Evolutionary conservation across 768 basidiomycete species (phyloP), one percentile per base, ranked within the genome.

Genomic region (Kwoniella europaea): DNA sequence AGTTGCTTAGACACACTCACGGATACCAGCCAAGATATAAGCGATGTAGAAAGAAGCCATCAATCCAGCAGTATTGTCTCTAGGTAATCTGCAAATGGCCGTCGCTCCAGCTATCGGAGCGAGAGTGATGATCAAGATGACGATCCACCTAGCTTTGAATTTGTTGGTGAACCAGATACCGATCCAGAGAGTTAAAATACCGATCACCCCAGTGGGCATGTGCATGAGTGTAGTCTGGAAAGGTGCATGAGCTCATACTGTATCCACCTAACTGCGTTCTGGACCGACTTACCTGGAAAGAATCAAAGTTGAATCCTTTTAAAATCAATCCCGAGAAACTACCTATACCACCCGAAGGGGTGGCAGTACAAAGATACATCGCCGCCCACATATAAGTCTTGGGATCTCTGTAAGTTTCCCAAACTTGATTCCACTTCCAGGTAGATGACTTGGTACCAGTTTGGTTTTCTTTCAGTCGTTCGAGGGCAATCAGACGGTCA

Each of bases 201-300:
- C 72, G 57, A 78, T 78, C 27, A 69, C 80, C 52, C 78, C 78
- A 27, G 73, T 76, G 6, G 80, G 80, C 53, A 82, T 79, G 41
- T 79, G 77, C 72, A 78, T 76, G 67, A 78, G 77, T 44, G 76
- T 76, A 7, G 79, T 63, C 59, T 12, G n/a, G 24, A 46, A 16
- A 46, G 10, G 44, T 12, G 44, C 16, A 12, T 46, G 44, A 16
- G 10, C 16, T 46, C 44, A 46, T 16, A 46, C 44, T 27, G 27
- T 27, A 27, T 27, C 4, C 4, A 27, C 27, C 27, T 27, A 27
- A 27, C 4, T 27, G 27, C 27, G 27, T 27, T 27, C 27, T 27
- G 27, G 4, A 16, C 22, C 20, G 24, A 43, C 59, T 42, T 20
- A 60, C 59, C 16, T 68, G 66, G 44, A 71, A 70, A 16, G 46